These are phyloP conservation scores for Ascochyta koolunga DNA, from an alignment of 2,329 filamentous ascomycete genomes.

Conservation along the genomic window DNA sequence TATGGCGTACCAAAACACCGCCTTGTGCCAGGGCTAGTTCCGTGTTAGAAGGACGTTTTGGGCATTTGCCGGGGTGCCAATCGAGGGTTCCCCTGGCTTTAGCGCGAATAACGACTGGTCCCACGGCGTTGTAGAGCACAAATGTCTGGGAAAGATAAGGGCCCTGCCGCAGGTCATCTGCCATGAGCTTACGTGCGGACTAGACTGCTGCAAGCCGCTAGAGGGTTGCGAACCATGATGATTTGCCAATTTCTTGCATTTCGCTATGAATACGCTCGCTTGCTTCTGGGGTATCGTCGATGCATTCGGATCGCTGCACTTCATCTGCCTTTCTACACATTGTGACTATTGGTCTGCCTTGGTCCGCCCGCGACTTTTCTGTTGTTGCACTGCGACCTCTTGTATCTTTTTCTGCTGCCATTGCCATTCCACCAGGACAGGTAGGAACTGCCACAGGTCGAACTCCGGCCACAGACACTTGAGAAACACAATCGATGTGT, in stretches of 20 bases:
- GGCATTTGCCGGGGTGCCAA: constrained; percentile 10
- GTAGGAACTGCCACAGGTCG: constrained; percentile 89
- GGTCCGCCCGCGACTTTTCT: constrained; percentile 36
- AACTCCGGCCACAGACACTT: constrained; percentile 96
- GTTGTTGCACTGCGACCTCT: constrained; percentile 44
- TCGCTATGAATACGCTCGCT: constrained; percentile 28
- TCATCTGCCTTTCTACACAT: constrained; percentile 7
- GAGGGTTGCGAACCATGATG: neutral
- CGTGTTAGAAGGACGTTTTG: constrained; percentile 15
- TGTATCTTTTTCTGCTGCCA: constrained; percentile 59
- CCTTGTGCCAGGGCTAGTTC: constrained; percentile 4
- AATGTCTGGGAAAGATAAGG: constrained; percentile 14
- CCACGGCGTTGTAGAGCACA: constrained; percentile 2
- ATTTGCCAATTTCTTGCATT: constrained; percentile 19
- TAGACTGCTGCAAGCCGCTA: neutral
- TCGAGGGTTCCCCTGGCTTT: constrained; percentile 6
- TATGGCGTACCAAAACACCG: constrained; percentile 13
- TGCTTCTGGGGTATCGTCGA: constrained; percentile 34
- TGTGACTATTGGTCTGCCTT: constrained; percentile 33
- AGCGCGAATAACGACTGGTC: constrained; percentile 9
- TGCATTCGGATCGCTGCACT: constrained; percentile 16
- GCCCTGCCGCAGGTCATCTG: constrained; percentile 11
- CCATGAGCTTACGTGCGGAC: constrained; percentile 2
- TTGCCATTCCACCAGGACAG: constrained; percentile 90
- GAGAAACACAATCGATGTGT: constrained; percentile 91